Evolutionary conservation across 768 basidiomycete species (phyloP), one percentile per base, ranked within the genome.

Genomic region (Phanerochaete sordida): DNA sequence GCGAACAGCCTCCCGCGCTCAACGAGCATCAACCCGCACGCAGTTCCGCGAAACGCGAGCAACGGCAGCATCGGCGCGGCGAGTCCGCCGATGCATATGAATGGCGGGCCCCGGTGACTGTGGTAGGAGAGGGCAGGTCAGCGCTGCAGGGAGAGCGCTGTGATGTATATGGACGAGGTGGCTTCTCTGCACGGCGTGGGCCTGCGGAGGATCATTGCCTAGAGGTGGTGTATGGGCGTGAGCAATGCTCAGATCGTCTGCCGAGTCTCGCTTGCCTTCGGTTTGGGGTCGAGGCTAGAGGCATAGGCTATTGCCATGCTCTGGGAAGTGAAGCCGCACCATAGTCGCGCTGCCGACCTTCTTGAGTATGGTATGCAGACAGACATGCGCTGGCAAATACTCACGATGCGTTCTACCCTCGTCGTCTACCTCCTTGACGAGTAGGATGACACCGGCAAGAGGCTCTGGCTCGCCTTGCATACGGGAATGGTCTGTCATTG

Each of bases 261-360:
- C 27, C 55, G 28, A 31, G 21, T 27, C 47, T 12, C 21, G 57
- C 68, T 37, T 71, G 88, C 91, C 79, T 84, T 86, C 26, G 87
- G 84, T 64, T 77, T 82, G 19, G 78, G 76, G 56, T 78, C 73
- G 44, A 67, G 65, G 33, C 84, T 78, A 19, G 87, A 84, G 19
- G 82, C 83, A 65, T 87, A 91, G 30, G 81, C 90, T 56, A 93
- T 76, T 0, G 91, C 88, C 90, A 93, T 91, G 69, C 87, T 90
- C 21, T 84, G 77, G 26, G 91, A 87, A 7, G 91, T 93, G 73
- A 93, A 93, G 43, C 84, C 89, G 68, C 91, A 92, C 88, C 90
- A 93, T 37, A 92, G 72, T 33, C 88, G 83, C 30, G 81, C 90
- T 89, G 24, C 19, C 33, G 33, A n/a, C n/a, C n/a, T n/a, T n/a